Evolutionary conservation across 306 rosid genomes (phyloP).

Genomic region (Coriaria nepalensis): DNA sequence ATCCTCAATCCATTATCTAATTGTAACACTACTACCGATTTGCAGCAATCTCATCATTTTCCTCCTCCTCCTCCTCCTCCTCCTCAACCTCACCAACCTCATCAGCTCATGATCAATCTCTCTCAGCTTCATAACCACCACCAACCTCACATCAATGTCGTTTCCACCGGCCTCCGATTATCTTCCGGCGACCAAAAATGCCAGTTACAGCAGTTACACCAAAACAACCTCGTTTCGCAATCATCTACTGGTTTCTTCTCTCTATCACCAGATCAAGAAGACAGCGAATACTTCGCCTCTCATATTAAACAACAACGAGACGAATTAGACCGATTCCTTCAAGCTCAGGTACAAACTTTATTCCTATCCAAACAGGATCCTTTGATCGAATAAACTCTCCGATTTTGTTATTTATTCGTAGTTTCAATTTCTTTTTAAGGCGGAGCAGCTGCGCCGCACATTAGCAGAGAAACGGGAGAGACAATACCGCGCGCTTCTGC

Average conservation of each 20-base stretch:
- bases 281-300: conserved; percentile 34
- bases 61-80: no score
- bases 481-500: conserved; percentile 48
- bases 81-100: no score
- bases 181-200: conserved; percentile 53
- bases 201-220: background rate
- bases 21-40: no score
- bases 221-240: conserved; percentile 6
- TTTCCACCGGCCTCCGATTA: conserved; percentile 76
- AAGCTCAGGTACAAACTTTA: conserved; percentile 43
- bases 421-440: conserved; percentile 18
- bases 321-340: conserved; percentile 69
- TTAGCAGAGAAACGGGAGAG: conserved; percentile 54
- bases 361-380: conserved; percentile 7
- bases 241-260: conserved; percentile 29
- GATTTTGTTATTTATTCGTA: background rate
- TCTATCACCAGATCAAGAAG: conserved; percentile 40
- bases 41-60: conserved; percentile 26
- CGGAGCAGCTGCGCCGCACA: conserved; percentile 47
- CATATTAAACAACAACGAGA: conserved; percentile 66
- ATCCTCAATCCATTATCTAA: conserved; percentile 40
- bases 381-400: background rate
- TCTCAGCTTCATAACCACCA: conserved; percentile 63
- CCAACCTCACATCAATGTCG: conserved; percentile 56
- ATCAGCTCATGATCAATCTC: conserved; percentile 61